A percentile compares a stretch with the other conserved stretches of the same genome.
Evolutionary conservation across 306 rosid species (phyloP).

Genomic region (Rosa chinensis): DNA sequence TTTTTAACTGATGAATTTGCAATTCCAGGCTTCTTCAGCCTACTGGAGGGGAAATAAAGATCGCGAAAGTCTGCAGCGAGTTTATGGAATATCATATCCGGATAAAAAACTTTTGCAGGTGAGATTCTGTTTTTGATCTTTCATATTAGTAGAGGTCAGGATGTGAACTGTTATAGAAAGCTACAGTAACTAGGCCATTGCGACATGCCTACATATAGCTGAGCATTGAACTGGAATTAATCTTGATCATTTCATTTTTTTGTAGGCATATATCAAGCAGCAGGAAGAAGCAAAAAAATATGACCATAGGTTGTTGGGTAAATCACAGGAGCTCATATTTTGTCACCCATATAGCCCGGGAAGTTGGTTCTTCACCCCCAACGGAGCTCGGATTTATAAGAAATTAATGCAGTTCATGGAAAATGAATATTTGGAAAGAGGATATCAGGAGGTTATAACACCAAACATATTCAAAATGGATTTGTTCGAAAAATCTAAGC

Average conservation of each 20-base stretch:
- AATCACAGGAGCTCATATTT: conserved; percentile 76
- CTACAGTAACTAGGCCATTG: conserved; percentile 12
- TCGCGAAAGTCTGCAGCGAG: conserved; percentile 91
- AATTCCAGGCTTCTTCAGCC: conserved; percentile 88
- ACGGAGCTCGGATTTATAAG: conserved; percentile 76
- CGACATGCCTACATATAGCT: conserved; percentile 4
- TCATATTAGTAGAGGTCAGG: background rate
- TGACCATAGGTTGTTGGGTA: conserved; percentile 82
- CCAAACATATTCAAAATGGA: conserved; percentile 94
- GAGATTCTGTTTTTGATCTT: conserved; percentile 12
- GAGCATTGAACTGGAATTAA: conserved; percentile 5
- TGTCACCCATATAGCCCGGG: conserved; percentile 96
- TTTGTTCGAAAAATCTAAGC: conserved; percentile 89
- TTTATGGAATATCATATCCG: conserved; percentile 93
- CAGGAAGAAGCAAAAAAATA: conserved; percentile 89
- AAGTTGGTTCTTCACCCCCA: conserved; percentile 96
- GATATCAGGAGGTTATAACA: conserved; percentile 91
- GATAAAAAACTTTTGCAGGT: conserved; percentile 90
- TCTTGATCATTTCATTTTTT: conserved; percentile 7
- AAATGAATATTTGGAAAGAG: conserved; percentile 72
- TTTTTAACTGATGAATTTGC: conserved; percentile 21
- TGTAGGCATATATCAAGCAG: conserved; percentile 56
- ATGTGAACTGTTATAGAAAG: background rate
- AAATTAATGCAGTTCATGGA: conserved; percentile 72
- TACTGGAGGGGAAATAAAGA: conserved; percentile 91